Evolutionary conservation across 352 stramenopile genomes (phyloP).

Genomic region (Globisporangium carolinianum): DNA sequence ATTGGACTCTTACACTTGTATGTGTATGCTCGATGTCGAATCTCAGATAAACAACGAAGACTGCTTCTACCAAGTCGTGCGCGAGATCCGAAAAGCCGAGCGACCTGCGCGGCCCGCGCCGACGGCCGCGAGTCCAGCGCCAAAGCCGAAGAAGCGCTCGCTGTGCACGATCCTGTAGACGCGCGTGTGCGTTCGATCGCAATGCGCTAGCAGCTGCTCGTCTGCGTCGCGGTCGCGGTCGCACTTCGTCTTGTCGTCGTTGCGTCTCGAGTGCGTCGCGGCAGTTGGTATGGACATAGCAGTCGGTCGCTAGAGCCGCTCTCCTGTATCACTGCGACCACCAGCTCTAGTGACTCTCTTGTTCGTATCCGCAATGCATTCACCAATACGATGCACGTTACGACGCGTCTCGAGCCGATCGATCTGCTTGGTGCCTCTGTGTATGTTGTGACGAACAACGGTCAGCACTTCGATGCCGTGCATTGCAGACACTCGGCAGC

Average conservation of each 20-base stretch:
- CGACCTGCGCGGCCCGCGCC: constrained; percentile 41
- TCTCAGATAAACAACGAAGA: constrained; percentile 83
- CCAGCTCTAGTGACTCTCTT: no score
- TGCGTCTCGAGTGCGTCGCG: background rate
- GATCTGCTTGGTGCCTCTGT: no score
- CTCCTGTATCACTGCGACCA: no score
- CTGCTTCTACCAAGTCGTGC: constrained; percentile 87
- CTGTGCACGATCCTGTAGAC: constrained; percentile 43
- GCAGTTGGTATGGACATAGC: no score
- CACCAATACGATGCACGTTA: no score
- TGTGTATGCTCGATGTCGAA: background rate
- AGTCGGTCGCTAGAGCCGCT: no score
- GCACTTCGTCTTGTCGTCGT: background rate
- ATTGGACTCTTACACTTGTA: background rate
- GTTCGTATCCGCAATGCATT: no score
- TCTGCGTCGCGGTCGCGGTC: background rate
- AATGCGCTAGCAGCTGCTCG: background rate
- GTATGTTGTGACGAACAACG: no score
- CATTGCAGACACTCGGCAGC: no score
- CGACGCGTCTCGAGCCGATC: no score
- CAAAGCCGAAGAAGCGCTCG: constrained; percentile 58
- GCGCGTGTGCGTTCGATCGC: background rate
- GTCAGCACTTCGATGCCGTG: no score
- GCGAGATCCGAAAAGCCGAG: constrained; percentile 80
- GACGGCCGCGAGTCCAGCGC: constrained; percentile 18